These are phyloP conservation scores for Dissophora globulifera DNA, from an alignment of 192 early-diverging fungal species.

Conservation along the genomic window DNA sequence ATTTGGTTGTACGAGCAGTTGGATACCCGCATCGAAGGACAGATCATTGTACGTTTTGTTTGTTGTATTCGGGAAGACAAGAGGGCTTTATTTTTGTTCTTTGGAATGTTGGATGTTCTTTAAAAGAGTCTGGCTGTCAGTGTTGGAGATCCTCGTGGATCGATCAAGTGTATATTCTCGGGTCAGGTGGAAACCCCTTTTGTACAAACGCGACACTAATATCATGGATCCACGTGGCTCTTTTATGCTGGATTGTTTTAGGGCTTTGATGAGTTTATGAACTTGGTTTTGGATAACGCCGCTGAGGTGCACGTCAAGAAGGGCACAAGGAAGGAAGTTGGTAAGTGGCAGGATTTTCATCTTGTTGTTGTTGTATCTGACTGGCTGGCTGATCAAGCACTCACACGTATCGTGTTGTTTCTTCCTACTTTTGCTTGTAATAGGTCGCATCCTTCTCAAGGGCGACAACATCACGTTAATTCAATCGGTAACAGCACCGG, in stretches of 20 bases:
- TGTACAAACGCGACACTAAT: not conserved
- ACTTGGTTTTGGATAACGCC: constrained; percentile 91
- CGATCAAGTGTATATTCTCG: too few species aligned
- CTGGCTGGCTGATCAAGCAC: not conserved
- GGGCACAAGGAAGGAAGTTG: constrained; percentile 76
- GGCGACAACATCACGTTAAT: constrained; percentile 98
- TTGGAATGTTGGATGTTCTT: too few species aligned
- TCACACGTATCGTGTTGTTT: not conserved
- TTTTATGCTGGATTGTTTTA: constrained; percentile 38
- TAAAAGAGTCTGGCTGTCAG: too few species aligned
- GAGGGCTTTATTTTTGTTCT: too few species aligned
- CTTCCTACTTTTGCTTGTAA: not conserved
- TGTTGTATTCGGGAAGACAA: too few species aligned
- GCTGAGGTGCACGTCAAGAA: constrained; percentile 87
- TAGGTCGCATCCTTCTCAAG: constrained; percentile 91
- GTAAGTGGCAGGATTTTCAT: constrained; percentile 49
- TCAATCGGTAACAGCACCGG: constrained; percentile 56
- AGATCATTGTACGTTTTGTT: constrained; percentile 91
- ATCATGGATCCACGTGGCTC: not conserved
- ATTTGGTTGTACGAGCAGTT: constrained; percentile 96
- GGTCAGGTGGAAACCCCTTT: too few species aligned
- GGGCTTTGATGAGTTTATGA: constrained; percentile 99
- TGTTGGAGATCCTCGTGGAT: too few species aligned
- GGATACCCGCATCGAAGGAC: constrained; percentile 90
- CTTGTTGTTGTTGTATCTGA: not conserved